These are phyloP conservation scores for Sutorius eximius DNA, from an alignment of 1,284 basidiomycete species.

Conservation along the genomic window DNA sequence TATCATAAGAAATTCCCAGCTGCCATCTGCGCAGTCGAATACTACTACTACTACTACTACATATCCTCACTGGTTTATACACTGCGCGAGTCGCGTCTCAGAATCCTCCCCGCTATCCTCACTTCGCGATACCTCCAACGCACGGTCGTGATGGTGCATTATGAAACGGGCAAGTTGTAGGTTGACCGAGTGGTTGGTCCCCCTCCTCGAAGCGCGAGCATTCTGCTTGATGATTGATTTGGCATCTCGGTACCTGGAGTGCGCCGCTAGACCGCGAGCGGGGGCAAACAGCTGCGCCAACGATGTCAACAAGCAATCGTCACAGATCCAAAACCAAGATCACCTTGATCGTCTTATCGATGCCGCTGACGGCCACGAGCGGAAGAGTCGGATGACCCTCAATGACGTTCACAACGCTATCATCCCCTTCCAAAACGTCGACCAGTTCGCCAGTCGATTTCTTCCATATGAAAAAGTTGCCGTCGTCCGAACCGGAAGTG, in stretches of 20 bases:
- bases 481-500: constrained; percentile 89
- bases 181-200: constrained; percentile 16
- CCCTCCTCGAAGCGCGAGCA: constrained; percentile 34
- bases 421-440: constrained; percentile 84
- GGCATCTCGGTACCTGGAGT: constrained; percentile 54
- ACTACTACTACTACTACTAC: neutral
- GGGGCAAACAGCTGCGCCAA: constrained; percentile 68
- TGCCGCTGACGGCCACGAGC: constrained; percentile 83
- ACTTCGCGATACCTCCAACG: constrained; percentile 23
- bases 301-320: neutral
- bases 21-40: constrained; percentile 1
- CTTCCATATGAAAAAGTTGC: constrained; percentile 82
- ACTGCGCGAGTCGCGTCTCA: constrained; percentile 28
- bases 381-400: constrained; percentile 83
- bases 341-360: constrained; percentile 87
- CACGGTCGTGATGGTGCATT: constrained; percentile 38
- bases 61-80: constrained; percentile 31
- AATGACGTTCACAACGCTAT: constrained; percentile 82
- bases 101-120: constrained; percentile 20
- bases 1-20: constrained; percentile 35
- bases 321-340: constrained; percentile 11
- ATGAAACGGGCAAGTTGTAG: constrained; percentile 38
- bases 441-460: constrained; percentile 65
- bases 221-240: constrained; percentile 58
- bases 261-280: constrained; percentile 42